Evolutionary conservation across 2,329 filamentous ascomycete genomes (phyloP), one percentile per base, ranked within the genome.

Genomic region (Alternaria solani): DNA sequence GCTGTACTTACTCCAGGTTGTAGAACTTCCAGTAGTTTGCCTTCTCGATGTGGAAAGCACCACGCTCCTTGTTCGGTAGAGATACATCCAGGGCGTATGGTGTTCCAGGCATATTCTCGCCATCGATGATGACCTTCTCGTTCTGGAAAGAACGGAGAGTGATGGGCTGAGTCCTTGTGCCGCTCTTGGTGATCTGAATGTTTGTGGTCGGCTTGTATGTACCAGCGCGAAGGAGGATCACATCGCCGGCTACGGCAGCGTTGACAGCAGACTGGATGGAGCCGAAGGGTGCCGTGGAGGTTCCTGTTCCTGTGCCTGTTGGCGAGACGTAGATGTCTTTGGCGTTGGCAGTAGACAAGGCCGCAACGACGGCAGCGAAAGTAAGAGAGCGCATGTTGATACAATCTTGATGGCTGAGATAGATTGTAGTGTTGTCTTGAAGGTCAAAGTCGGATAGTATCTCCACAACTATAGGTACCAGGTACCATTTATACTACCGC

Each of bases 221-320:
- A 26, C 81, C 80, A 4, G 72, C 80, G 5, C 80, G 79, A 2
- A 84, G 72, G 41, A 80, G 79, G 26, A 84, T 82, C 4, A 75
- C 79, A 56, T 83, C 81, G 8, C 83, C 82, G 25, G 83, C 80
- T 4, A 72, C 77, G n/a, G 83, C 83, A 18, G 73, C 77, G 63
- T 83, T 68, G 3, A 85, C 79, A 1, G 81, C 83, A 2, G 75
- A 73, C 64, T 84, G 83, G 23, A 85, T 83, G 0, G 81, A 83
- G 5, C 76, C 79, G 42, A 78, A 80, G 0, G 82, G 82, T 0
- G 78, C 68, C 7, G 70, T 67, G 16, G 79, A 70, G 0, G 77
- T 78, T 5, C 82, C 82, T 8, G 75, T 74, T 26, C 79, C 65
- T 16, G 58, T 61, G 7, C 83, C 83, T 3, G 74, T 77, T 2